Base-by-base conservation (phyloP, 805 yeast species). In the Starmera pachycereana region DNA sequence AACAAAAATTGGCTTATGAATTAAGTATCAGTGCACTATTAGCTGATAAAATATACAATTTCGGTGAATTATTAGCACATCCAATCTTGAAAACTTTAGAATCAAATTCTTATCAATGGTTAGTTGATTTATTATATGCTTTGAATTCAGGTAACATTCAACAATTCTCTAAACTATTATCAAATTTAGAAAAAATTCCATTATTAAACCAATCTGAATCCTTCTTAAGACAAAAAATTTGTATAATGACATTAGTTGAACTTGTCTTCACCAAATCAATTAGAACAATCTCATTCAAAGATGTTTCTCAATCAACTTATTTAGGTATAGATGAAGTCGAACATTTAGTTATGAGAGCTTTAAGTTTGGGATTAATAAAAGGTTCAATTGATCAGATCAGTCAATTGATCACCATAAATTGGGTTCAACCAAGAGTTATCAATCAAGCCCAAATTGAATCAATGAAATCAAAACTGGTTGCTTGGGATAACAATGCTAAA, bases 391-490 rank as follows among this genome's bases (percentile, higher is more conserved):
- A 92, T 58, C 95, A 92, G 65, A 85, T 88, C 34, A 74, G 76
- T 37, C 76, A 81, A 58, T 66, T 81, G 12, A 83, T 92, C 41
- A 78, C 81, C 29, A 78, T 92, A 37, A 78, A 83, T 25, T 92
- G 98, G 98, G 81, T 90, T 45, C 97, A 92, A 68, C 97, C 98
- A 43, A 74, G 97, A 54, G 85, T 88, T 40, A 81, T 92, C 72
- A 86, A 86, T 54, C 69, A 68, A 46, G 75, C 74, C 35, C 98
- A 92, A 68, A 82, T 90, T 43, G 73, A 69, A 42, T 70, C 71
- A 35, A 86, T 92, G 83, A 77, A 78, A 48, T 69, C 71, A 39
- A 82, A 84, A 52, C 72, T 92, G 55, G 68, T 69, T 25, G 70
- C 68, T 38, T 92, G 99, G 99, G 81, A 83, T 50, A 58, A 61